A percentile compares a stretch with the other conserved stretches of the same genome.
phyloP scores from a whole-genome alignment of 352 stramenopile genomes.

The Pythium apleroticum region DNA sequence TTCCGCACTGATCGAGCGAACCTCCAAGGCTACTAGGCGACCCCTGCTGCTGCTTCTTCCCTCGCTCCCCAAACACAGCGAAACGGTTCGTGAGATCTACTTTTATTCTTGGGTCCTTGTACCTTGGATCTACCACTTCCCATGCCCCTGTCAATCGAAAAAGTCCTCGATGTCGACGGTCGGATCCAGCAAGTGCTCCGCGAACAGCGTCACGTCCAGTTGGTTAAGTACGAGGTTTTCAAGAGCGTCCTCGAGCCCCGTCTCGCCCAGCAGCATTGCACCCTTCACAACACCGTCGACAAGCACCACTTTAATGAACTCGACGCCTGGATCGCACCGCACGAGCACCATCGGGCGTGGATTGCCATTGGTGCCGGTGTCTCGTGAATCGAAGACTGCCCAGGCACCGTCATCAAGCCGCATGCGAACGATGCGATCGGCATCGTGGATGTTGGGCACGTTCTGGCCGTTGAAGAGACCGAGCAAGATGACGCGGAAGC shows the following conservation, averaged over 20 bases:
- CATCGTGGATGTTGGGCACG: slow-evolving; percentile 5
- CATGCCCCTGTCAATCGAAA: slow-evolving; percentile 29
- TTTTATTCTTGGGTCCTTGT: background rate
- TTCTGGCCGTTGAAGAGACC: slow-evolving; percentile 39
- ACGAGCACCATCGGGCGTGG: slow-evolving; percentile 32
- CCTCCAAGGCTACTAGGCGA: too few species aligned
- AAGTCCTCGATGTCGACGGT: slow-evolving; percentile 43
- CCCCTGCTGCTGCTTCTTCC: background rate
- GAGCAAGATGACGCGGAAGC: slow-evolving; percentile 31
- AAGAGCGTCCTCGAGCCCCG: slow-evolving; percentile 41
- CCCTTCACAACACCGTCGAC: slow-evolving; percentile 28
- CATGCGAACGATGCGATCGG: slow-evolving; percentile 7
- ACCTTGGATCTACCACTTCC: background rate
- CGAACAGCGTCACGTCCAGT: slow-evolving; percentile 28
- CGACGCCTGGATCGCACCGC: slow-evolving; percentile 27
- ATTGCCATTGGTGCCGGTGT: background rate
- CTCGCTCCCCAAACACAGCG: background rate
- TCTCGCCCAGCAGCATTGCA: slow-evolving; percentile 41
- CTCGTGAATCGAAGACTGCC: background rate
- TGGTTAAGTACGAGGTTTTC: slow-evolving; percentile 46
- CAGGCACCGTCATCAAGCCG: background rate
- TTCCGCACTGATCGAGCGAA: background rate
- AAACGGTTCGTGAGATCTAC: background rate
- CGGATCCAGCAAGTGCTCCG: slow-evolving; percentile 30
- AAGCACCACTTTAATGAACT: slow-evolving; percentile 46